Evolutionary conservation across 352 stramenopile species (phyloP).

Genomic region (Phytophthora aleatoria): DNA sequence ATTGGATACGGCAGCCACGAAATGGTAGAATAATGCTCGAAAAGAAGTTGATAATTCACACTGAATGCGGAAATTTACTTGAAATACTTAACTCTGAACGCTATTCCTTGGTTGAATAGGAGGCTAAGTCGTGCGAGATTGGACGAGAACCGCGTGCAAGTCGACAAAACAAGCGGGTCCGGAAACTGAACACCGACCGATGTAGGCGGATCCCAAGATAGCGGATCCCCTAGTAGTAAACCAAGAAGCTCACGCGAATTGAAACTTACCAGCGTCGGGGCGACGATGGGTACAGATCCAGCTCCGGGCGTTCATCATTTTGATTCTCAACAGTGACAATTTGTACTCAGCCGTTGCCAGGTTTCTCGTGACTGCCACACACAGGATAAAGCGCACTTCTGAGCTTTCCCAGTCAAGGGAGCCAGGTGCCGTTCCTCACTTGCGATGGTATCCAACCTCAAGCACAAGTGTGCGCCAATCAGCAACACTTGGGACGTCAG

Average conservation of each 20-base stretch:
- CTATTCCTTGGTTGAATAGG: too few relatives aligned
- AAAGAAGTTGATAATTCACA: too few relatives aligned
- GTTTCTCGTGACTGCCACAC: background rate
- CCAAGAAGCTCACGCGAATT: background rate
- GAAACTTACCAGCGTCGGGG: background rate
- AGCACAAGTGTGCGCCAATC: too few relatives aligned
- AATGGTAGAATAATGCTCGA: too few relatives aligned
- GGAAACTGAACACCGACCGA: background rate
- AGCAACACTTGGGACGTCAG: too few relatives aligned
- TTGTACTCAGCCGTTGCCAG: background rate
- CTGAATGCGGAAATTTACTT: too few relatives aligned
- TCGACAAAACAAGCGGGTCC: background rate
- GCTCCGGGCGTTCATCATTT: background rate
- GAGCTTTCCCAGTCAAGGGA: too few relatives aligned
- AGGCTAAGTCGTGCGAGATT: background rate
- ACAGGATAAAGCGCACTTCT: conserved; percentile 4
- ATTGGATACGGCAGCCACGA: background rate
- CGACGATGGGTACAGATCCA: background rate
- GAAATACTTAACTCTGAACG: too few relatives aligned
- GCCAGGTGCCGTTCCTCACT: too few relatives aligned
- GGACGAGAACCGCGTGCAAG: background rate
- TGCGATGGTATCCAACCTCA: too few relatives aligned
- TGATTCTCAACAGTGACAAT: background rate
- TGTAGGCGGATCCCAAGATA: background rate
- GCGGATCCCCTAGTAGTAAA: background rate